These are phyloP conservation scores for Tricholoma sp. DNA, from an alignment of 768 basidiomycete genomes.

Conservation along the genomic window DNA sequence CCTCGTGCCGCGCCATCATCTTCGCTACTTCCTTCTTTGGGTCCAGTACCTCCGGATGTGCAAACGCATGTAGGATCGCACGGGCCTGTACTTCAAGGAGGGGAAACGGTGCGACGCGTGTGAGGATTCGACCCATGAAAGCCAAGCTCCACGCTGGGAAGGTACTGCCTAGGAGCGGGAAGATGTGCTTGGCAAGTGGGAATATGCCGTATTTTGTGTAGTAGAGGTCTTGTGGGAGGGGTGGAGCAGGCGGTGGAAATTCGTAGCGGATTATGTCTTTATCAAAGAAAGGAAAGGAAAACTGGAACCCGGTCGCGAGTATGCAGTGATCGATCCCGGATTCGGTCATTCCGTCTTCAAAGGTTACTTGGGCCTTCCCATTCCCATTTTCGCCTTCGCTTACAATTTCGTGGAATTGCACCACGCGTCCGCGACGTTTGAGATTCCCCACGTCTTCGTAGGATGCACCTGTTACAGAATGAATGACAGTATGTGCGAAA, in stretches of 20 bases:
- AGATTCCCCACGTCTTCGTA: slow-evolving; percentile 29
- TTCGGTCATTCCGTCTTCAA: slow-evolving; percentile 56
- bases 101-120: slow-evolving; percentile 66
- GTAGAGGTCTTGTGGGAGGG: slow-evolving; percentile 45
- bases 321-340: slow-evolving; percentile 55
- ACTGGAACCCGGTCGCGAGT: slow-evolving; percentile 72
- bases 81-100: slow-evolving; percentile 74
- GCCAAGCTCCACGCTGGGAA: slow-evolving; percentile 49
- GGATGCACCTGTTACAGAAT: slow-evolving; percentile 41
- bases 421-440: slow-evolving; percentile 37
- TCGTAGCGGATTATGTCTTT: slow-evolving; percentile 23
- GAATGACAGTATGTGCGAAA: slow-evolving; percentile 43
- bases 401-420: slow-evolving; percentile 28
- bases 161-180: slow-evolving; percentile 43
- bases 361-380: slow-evolving; percentile 33
- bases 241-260: slow-evolving; percentile 40
- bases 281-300: slow-evolving; percentile 58
- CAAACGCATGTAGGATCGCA: slow-evolving; percentile 52
- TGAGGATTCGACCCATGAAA: slow-evolving; percentile 54
- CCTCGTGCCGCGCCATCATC: slow-evolving; percentile 43
- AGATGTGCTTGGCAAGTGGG: slow-evolving; percentile 66
- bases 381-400: too few relatives aligned
- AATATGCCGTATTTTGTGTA: slow-evolving; percentile 67
- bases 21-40: slow-evolving; percentile 35
- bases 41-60: slow-evolving; percentile 46